These are phyloP conservation scores for Cornus kousa DNA, from an alignment of 148 eudicot species.

Conservation along the genomic window DNA sequence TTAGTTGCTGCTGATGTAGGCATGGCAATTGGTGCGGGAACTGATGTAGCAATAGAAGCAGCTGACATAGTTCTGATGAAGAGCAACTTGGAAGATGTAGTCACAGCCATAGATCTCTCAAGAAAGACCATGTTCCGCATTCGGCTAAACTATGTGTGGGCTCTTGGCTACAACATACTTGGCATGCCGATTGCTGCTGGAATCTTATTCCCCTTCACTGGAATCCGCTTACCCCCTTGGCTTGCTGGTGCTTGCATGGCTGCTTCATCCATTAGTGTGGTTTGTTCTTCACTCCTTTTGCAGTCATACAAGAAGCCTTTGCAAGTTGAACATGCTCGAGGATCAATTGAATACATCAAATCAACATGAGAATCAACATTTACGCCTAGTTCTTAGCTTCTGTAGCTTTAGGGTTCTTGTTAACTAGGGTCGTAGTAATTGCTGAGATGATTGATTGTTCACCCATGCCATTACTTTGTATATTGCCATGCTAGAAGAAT, in stretches of 20 bases:
- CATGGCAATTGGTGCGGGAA: constrained; percentile 97
- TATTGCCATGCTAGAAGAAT: too few relatives aligned
- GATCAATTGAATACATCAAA: background rate
- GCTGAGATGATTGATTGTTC: background rate
- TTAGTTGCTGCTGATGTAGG: constrained; percentile 93
- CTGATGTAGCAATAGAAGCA: constrained; percentile 96
- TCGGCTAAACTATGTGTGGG: constrained; percentile 88
- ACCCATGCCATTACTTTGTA: background rate
- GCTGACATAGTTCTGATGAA: constrained; percentile 89
- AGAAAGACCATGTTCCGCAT: constrained; percentile 79
- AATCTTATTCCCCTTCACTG: constrained; percentile 72
- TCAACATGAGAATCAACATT: background rate
- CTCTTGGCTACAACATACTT: constrained; percentile 89
- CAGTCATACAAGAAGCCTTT: constrained; percentile 93
- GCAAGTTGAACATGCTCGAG: constrained; percentile 10
- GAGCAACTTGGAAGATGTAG: constrained; percentile 88
- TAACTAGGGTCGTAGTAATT: background rate
- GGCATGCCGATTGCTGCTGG: constrained; percentile 96
- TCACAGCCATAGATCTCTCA: constrained; percentile 89
- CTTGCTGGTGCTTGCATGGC: constrained; percentile 99
- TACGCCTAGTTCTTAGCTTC: background rate
- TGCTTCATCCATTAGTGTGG: constrained; percentile 90
- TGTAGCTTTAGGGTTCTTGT: background rate
- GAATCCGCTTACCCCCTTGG: constrained; percentile 95
- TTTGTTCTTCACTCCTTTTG: constrained; percentile 86